phyloP scores from a whole-genome alignment of 2,329 filamentous ascomycete species.

The Gaeumannomyces tritici region DNA sequence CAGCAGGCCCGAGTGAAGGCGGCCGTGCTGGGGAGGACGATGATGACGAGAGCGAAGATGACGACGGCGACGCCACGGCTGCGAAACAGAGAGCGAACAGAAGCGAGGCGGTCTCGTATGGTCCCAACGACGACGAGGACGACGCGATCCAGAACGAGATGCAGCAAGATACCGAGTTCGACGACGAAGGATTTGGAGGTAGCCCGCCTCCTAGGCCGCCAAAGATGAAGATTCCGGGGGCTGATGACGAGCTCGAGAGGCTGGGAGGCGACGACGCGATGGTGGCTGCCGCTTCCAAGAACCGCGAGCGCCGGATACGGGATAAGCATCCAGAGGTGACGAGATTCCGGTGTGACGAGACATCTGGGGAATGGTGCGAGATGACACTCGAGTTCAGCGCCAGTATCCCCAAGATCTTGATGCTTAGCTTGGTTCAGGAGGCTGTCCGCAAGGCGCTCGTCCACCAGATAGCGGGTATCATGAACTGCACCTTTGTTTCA shows the following conservation, averaged over 20 bases:
- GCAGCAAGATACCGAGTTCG: constrained; percentile 48
- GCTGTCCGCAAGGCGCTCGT: constrained; percentile 72
- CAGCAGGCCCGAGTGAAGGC: constrained; percentile 24
- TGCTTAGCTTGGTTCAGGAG: constrained; percentile 81
- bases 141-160: constrained; percentile 59
- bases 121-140: constrained; percentile 87
- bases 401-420: constrained; percentile 77
- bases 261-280: constrained; percentile 22
- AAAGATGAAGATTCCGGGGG: constrained; percentile 20
- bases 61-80: constrained; percentile 67
- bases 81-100: constrained; percentile 69
- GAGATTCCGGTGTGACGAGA: constrained; percentile 71
- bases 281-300: constrained; percentile 22
- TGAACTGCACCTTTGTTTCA: constrained; percentile 57
- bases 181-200: constrained; percentile 42
- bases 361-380: constrained; percentile 62
- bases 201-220: constrained; percentile 31
- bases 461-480: constrained; percentile 74
- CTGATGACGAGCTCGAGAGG: constrained; percentile 29
- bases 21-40: constrained; percentile 41
- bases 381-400: constrained; percentile 78
- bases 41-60: constrained; percentile 62
- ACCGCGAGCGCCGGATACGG: constrained; percentile 56
- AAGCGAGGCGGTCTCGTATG: constrained; percentile 76
- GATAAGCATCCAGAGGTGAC: constrained; percentile 57